Percentiles rank a stretch among this genome's conserved stretches.
These are phyloP conservation scores for Dactylorhiza incarnata DNA, from an alignment of 106 monocot species.

Conservation along the genomic window DNA sequence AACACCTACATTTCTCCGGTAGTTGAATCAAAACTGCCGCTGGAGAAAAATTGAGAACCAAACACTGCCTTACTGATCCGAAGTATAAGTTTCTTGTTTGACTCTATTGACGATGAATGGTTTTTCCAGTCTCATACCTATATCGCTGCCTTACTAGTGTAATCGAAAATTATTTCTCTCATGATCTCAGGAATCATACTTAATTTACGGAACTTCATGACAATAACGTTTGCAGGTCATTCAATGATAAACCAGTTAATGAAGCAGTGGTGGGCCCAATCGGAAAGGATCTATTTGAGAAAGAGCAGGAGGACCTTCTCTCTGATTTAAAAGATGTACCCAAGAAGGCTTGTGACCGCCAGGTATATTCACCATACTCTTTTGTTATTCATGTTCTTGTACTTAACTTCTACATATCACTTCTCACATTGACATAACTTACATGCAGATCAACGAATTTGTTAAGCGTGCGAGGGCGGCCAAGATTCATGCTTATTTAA, in stretches of 20 bases:
- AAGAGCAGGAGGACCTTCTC: constrained; percentile 90
- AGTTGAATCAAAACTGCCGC: too few relatives aligned
- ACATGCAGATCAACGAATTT: constrained; percentile 84
- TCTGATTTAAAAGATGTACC: constrained; percentile 94
- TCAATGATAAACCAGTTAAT: constrained; percentile 86
- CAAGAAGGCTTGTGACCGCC: constrained; percentile 89
- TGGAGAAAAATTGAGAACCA: too few relatives aligned
- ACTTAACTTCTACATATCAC: background rate
- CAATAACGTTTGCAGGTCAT: constrained; percentile 48
- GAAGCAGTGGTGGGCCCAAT: constrained; percentile 62
- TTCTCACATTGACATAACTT: background rate
- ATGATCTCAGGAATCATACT: background rate
- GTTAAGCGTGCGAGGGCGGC: constrained; percentile 91
- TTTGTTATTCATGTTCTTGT: background rate
- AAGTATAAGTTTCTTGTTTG: too few relatives aligned
- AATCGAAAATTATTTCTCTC: background rate
- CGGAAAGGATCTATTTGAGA: constrained; percentile 89
- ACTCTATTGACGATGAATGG: background rate
- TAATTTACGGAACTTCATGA: background rate
- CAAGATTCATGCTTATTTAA: constrained; percentile 88
- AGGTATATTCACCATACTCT: constrained; percentile 28
- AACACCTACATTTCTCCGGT: too few relatives aligned
- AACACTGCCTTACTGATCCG: too few relatives aligned
- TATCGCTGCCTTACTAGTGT: background rate
- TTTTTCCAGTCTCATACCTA: background rate